Base-by-base conservation (phyloP, 108 stramenopile genomes). In the Stephanodiscus triporus region DNA sequence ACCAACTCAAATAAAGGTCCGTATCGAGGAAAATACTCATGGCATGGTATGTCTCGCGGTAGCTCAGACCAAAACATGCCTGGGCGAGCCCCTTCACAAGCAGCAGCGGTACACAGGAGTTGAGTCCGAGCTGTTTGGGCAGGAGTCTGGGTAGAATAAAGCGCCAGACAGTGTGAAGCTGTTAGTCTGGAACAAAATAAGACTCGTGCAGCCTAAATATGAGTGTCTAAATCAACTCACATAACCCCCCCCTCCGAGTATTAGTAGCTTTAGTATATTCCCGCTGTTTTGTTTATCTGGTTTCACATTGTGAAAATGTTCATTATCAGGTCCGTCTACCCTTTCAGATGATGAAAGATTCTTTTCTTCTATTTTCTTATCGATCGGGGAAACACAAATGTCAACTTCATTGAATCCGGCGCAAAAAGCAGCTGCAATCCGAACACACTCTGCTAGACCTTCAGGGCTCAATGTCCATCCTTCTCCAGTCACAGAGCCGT, bases 211-310 rank as follows among this genome's bases (percentile, higher is more conserved):
- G 16, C 6, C 6, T 2, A 19, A 6, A 19, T n/a, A 49, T 19
- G 19, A 49, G 6, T 49, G 48, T 6, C 2, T 49, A 2, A 49
- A 19, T 49, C 48, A 49, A 49, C 48, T 49, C 48, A 49, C 48
- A 57, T 86, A 86, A 20, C 85, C 85, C 14, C 85, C 85, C 0
- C 82, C 85, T 20, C 85, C 85, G 2, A 86, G 66, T 10, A 86
- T n/a, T 13, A 86, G 69, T 0, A 86, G 85, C 24, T 81, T 81
- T 32, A 72, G 55, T 29, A 42, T 75, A 58, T 65, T 78, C 57
- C 68, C 70, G 20, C 57, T 29, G 23, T 37, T 36, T 11, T 51
- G 14, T 22, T 37, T 13, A 65, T 22, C 2, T 65, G 53, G 53
- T 66, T 57, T 38, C 34, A 16, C 32, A 9, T n/a, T 72, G 22